phyloP scores from a whole-genome alignment of 108 stramenopile species.

The Poteriospumella lacustris region DNA sequence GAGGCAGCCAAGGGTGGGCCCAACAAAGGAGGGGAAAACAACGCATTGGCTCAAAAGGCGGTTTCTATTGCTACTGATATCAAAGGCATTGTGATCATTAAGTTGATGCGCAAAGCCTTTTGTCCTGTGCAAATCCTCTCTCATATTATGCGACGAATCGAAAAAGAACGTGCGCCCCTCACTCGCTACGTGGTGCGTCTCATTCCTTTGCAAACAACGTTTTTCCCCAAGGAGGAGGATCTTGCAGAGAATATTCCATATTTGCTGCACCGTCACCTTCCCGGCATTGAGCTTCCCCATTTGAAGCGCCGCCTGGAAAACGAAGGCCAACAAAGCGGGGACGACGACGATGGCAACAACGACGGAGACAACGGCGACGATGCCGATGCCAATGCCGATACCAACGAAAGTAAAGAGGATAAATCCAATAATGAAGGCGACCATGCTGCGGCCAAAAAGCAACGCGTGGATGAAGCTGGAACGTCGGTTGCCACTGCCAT shows the following conservation, averaged over 20 bases:
- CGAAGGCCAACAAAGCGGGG: neutral
- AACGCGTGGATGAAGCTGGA: no score
- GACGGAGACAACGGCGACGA: neutral
- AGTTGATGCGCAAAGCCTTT: neutral
- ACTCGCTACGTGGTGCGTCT: neutral
- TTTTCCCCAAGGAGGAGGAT: neutral
- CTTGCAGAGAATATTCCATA: neutral
- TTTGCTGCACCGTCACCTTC: neutral
- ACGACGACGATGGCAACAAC: neutral
- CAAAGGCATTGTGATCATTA: neutral
- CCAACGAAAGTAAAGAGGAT: neutral
- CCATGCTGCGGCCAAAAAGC: no score
- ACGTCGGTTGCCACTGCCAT: no score
- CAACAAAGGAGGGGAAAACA: neutral
- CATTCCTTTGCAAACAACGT: slow-evolving; percentile 4
- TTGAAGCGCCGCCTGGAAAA: neutral
- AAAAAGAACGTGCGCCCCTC: neutral
- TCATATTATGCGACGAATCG: neutral
- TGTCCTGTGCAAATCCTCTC: neutral
- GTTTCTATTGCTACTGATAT: neutral
- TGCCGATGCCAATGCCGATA: neutral
- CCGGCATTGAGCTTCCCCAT: neutral
- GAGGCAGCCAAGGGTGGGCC: neutral
- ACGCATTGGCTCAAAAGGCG: neutral
- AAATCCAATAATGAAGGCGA: no score